These are phyloP conservation scores for Saccharomycopsis sp. DNA, from an alignment of 805 yeast species.

Conservation along the genomic window DNA sequence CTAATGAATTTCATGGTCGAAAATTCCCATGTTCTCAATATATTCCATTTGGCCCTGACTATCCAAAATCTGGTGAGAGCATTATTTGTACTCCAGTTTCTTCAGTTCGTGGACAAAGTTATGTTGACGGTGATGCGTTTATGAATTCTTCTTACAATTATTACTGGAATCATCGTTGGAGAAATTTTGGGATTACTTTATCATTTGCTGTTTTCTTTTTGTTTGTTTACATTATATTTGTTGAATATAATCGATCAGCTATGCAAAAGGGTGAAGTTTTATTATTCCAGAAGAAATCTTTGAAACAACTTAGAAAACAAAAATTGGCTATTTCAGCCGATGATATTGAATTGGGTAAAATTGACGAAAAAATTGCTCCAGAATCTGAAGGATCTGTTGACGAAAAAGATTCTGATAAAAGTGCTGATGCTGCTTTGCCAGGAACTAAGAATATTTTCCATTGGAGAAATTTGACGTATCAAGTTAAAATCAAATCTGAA, in stretches of 20 bases:
- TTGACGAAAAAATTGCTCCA: slow-evolving; percentile 22
- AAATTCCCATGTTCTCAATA: slow-evolving; percentile 31
- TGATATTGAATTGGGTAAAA: slow-evolving; percentile 23
- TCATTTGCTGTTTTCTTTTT: slow-evolving; percentile 49
- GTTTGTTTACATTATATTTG: slow-evolving; percentile 37
- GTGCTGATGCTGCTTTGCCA: slow-evolving; percentile 10
- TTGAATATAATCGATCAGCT: slow-evolving; percentile 47
- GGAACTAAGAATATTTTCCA: slow-evolving; percentile 47
- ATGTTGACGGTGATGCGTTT: slow-evolving; percentile 43
- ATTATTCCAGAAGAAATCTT: slow-evolving; percentile 40
- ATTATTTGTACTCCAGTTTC: slow-evolving; percentile 46
- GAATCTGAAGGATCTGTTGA: too few relatives aligned
- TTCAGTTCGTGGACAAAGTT: slow-evolving; percentile 37
- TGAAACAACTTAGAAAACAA: slow-evolving; percentile 33
- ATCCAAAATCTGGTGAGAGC: slow-evolving; percentile 26
- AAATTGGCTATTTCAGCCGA: slow-evolving; percentile 24
- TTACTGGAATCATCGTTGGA: slow-evolving; percentile 44
- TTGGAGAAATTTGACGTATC: slow-evolving; percentile 66
- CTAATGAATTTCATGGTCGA: slow-evolving; percentile 36
- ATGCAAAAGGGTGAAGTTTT: slow-evolving; percentile 58
- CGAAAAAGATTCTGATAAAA: slow-evolving; percentile 19
- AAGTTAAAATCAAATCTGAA: slow-evolving; percentile 53
- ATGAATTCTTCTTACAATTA: slow-evolving; percentile 37
- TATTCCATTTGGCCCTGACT: slow-evolving; percentile 40
- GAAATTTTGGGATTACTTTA: slow-evolving; percentile 53